phyloP scores from a whole-genome alignment of 2,329 filamentous ascomycete genomes.

The Bipolaris sorokiniana region DNA sequence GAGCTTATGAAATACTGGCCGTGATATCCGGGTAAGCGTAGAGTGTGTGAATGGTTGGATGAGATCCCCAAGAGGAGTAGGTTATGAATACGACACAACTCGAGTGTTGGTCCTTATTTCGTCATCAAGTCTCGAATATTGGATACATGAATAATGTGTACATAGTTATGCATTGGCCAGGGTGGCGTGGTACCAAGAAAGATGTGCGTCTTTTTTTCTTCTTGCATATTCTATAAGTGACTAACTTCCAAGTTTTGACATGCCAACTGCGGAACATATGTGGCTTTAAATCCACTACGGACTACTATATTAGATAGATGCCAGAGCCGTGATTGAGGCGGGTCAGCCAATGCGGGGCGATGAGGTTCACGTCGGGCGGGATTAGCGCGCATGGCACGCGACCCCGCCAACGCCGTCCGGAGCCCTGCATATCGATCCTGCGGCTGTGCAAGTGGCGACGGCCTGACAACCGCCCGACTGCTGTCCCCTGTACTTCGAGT shows the following conservation, averaged over 20 bases:
- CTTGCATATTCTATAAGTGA: neutral
- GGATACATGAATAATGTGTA: no score
- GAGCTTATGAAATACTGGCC: neutral
- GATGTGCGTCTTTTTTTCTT: neutral
- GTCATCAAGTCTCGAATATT: neutral
- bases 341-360: constrained; percentile 2
- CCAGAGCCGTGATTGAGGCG: neutral
- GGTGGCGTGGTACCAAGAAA: neutral
- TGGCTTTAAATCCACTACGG: neutral
- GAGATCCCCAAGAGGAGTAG: neutral
- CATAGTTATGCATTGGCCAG: neutral
- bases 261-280: neutral
- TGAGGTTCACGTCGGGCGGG: neutral
- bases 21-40: neutral
- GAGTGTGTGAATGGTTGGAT: neutral
- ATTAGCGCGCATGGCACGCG: constrained; percentile 11
- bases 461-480: constrained; percentile 2
- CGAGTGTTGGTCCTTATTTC: neutral
- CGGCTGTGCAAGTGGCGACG: constrained; percentile 17
- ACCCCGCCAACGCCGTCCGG: constrained; percentile 12
- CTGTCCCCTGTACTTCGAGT: neutral
- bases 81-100: neutral
- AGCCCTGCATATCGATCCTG: constrained; percentile 11
- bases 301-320: neutral
- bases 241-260: no score